phyloP scores from a whole-genome alignment of 108 stramenopile species.

The Nannochloropsis oceanica region DNA sequence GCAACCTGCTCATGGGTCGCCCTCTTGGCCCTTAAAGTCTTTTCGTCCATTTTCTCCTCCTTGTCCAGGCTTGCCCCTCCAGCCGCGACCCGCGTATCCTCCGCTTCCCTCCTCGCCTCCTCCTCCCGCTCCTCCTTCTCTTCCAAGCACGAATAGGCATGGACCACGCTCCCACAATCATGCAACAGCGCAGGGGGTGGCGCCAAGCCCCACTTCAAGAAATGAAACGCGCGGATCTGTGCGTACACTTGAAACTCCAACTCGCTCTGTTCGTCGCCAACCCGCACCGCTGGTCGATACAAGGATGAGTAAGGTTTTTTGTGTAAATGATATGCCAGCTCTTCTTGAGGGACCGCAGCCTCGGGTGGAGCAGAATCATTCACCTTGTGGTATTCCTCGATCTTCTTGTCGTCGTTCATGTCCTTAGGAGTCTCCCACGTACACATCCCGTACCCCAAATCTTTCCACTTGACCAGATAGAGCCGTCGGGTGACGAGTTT shows the following conservation, averaged over 20 bases:
- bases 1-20: background rate
- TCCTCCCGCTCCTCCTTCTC: background rate
- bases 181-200: conserved; percentile 1
- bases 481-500: background rate
- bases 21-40: background rate
- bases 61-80: background rate
- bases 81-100: background rate
- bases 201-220: conserved; percentile 13
- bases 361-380: conserved; percentile 19
- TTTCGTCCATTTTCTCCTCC: background rate
- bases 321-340: conserved; percentile 16
- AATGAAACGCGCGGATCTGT: conserved; percentile 36
- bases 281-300: background rate
- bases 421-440: conserved; percentile 90
- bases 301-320: background rate
- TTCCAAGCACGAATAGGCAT: background rate
- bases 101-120: background rate
- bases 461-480: conserved; percentile 89
- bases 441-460: conserved; percentile 76
- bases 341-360: conserved; percentile 18
- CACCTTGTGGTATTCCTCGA: conserved; percentile 15
- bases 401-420: conserved; percentile 41
- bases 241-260: conserved; percentile 7
- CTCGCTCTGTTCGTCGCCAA: background rate
- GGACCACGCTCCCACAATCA: conserved; percentile 1